Evolutionary conservation across 164 flowering plant species (phyloP).

Genomic region (Annona squamosa): DNA sequence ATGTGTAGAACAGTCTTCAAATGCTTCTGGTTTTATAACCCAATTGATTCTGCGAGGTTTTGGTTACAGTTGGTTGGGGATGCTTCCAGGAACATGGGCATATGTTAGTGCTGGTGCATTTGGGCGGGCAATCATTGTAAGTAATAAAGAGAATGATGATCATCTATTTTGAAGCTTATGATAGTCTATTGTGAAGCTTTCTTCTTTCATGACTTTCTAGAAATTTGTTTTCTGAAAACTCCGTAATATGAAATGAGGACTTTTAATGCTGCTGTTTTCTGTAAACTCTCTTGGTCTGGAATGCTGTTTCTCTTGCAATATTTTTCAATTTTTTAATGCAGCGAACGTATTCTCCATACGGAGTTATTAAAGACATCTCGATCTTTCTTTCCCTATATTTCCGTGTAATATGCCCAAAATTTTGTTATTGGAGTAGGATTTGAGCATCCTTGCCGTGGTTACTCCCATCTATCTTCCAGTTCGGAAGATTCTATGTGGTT

Average conservation of each 20-base stretch:
- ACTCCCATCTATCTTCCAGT: neutral
- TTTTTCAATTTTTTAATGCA: too few species aligned
- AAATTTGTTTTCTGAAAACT: neutral
- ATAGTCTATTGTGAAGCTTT: neutral
- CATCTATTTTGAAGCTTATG: neutral
- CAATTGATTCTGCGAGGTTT: neutral
- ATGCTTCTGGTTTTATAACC: neutral
- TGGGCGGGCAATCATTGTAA: conserved; percentile 94
- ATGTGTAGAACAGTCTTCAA: neutral
- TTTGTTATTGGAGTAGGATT: neutral
- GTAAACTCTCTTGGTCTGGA: neutral
- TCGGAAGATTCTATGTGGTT: neutral
- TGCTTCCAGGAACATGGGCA: conserved; percentile 99
- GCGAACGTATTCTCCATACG: too few species aligned
- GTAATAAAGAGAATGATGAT: conserved; percentile 14
- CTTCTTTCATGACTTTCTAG: neutral
- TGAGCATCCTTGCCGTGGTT: neutral
- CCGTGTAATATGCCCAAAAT: neutral
- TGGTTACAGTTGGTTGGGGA: conserved; percentile 91
- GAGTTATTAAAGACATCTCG: too few species aligned
- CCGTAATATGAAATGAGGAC: neutral
- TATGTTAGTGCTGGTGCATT: conserved; percentile 99
- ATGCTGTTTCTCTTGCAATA: neutral
- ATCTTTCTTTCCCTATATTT: too few species aligned
- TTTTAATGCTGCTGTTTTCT: neutral